Evolutionary conservation across 208 protist genomes (phyloP), one percentile per base, ranked within the genome.

Genomic region (Leishmania tarentolae): DNA sequence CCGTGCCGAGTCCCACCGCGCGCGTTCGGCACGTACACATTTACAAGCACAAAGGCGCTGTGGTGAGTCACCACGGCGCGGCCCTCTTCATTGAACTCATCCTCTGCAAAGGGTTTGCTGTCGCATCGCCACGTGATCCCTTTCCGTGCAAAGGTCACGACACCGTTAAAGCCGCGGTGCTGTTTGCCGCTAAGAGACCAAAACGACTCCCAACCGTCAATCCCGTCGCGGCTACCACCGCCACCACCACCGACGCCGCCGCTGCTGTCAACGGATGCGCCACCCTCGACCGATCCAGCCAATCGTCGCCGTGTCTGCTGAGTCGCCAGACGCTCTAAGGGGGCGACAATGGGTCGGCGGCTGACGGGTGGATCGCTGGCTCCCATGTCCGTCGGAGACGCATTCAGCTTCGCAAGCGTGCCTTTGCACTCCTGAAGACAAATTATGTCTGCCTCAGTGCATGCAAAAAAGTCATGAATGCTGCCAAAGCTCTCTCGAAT

Each of bases 21-120:
- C 21, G 88, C 88, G 78, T 98, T 98, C 2, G 94, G 93, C 69
- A 98, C 95, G 85, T 98, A 98, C 52, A 95, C 92, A 85, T 98
- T 98, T 7, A 98, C 83, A 35, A 98, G 78, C 37, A 94, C 91
- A 80, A 94, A 93, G 21, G 70, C 83, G 79, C 91, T 95, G 81
- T 95, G 91, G 73, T 96, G 80, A 2, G 93, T 96, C 40, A 97
- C 93, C 15, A 98, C 78, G 6, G 86, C 87, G 31, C 95, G 93
- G 35, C 95, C 95, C 80, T 98, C 95, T 42, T 95, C 90, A 83
- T 98, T 90, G 63, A 96, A 83, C 35, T 91, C 89, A 24, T 86
- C 86, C n/a, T 92, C 85, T 3, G 11, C 78, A 75, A 97, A 96
- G 8, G 94, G 94, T 8, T 78, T 70, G 15, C 77, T 84, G 70